Percentiles rank a stretch among this genome's conserved stretches.
phyloP scores from a whole-genome alignment of 1,284 basidiomycete genomes.

The Apiotrichum laibachii region DNA sequence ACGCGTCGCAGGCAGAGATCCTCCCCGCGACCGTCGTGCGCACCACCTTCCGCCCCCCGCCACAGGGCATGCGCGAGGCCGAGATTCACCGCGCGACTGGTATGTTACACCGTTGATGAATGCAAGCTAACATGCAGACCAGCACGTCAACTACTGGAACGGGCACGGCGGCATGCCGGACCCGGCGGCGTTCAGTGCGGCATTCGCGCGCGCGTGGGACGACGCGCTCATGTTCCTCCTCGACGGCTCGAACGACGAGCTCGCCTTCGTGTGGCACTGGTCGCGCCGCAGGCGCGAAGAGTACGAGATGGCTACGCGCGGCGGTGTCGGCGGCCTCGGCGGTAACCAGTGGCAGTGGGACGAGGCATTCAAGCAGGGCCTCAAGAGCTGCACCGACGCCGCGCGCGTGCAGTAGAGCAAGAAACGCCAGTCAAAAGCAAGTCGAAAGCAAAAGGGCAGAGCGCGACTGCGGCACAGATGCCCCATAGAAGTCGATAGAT shows the following conservation, averaged over 20 bases:
- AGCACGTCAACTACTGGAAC: conserved; percentile 62
- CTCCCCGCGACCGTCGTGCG: conserved; percentile 58
- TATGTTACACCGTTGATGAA: conserved; percentile 35
- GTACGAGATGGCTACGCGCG: conserved; percentile 44
- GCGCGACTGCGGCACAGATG: too few relatives aligned
- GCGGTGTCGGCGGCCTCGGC: conserved; percentile 26
- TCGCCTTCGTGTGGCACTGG: conserved; percentile 66
- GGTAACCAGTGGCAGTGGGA: conserved; percentile 64
- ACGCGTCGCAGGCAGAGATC: conserved; percentile 65
- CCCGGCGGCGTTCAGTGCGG: conserved; percentile 65
- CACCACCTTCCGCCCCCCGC: conserved; percentile 23
- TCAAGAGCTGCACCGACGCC: conserved; percentile 22
- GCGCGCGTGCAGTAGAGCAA: neutral
- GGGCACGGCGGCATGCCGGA: conserved; percentile 57
- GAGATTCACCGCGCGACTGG: conserved; percentile 53
- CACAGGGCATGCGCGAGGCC: conserved; percentile 48
- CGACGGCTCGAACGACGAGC: conserved; percentile 53
- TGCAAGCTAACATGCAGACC: conserved; percentile 47
- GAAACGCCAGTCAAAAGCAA: too few relatives aligned
- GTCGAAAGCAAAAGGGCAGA: too few relatives aligned
- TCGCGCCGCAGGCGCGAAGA: conserved; percentile 56
- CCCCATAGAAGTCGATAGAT: too few relatives aligned
- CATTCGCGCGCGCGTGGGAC: conserved; percentile 68
- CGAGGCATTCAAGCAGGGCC: conserved; percentile 61
- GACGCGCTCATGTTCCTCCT: conserved; percentile 61